Percentiles rank a stretch among this genome's conserved stretches.
These are phyloP conservation scores for Neurospora sp. DNA, from an alignment of 495 filamentous ascomycete species.

Conservation along the genomic window DNA sequence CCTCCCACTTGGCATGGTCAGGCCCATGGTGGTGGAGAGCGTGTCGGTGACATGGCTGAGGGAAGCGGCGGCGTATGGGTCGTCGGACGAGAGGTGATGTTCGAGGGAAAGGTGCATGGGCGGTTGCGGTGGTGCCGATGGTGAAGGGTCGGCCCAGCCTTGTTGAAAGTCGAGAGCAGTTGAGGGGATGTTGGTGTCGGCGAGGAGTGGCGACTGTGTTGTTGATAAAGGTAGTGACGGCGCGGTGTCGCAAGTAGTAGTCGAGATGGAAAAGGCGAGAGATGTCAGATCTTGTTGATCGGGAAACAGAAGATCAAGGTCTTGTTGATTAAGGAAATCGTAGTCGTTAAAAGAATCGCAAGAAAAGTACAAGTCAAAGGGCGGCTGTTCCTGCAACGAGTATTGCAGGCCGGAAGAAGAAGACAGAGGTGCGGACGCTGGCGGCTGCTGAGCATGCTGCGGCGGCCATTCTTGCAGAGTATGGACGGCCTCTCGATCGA, in stretches of 20 bases:
- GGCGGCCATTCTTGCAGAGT: conserved; percentile 20
- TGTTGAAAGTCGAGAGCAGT: no score
- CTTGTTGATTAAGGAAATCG: background rate
- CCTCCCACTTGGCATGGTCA: background rate
- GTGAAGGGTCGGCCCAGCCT: background rate
- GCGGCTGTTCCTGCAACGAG: background rate
- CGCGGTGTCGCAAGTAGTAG: background rate
- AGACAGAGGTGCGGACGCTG: background rate
- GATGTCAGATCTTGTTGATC: background rate
- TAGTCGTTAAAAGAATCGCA: background rate
- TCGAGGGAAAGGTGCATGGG: background rate
- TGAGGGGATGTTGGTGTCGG: background rate
- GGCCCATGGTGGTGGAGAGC: background rate
- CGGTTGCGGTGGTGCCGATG: background rate
- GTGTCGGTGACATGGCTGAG: background rate
- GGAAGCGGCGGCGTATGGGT: background rate
- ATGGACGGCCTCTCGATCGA: conserved; percentile 13
- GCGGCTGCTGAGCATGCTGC: conserved; percentile 13
- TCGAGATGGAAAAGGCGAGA: background rate
- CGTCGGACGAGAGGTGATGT: background rate
- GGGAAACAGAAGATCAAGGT: background rate
- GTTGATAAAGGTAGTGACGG: background rate
- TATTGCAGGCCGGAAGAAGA: conserved; percentile 4
- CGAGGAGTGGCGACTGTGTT: background rate
- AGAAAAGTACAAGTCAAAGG: background rate